Conservation (phyloP, 495 filamentous ascomycete species). For the Podospora anserina region DNA sequence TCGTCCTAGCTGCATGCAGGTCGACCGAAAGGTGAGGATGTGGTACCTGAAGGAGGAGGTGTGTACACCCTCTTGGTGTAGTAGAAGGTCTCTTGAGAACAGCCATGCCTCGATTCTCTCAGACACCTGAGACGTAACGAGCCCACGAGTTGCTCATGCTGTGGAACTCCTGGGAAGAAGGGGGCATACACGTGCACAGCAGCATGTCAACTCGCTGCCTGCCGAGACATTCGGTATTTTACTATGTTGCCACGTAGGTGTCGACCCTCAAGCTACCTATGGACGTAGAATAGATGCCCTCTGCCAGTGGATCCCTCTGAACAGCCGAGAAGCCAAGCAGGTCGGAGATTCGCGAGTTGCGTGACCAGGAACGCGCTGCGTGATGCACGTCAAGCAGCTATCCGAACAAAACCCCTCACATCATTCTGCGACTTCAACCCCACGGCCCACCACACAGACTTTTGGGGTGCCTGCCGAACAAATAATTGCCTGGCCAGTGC, state of each 20-base stretch:
- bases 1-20: slow-evolving; percentile 28
- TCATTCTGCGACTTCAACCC: background rate
- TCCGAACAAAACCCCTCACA: background rate
- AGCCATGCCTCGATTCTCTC: background rate
- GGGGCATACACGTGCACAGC: background rate
- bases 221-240: background rate
- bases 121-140: background rate
- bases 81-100: background rate
- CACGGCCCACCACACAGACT: background rate
- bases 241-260: background rate
- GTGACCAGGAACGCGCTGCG: slow-evolving; percentile 9
- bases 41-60: slow-evolving; percentile 16
- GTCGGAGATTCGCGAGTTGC: slow-evolving; percentile 10
- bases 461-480: slow-evolving; percentile 5
- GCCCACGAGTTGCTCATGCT: background rate
- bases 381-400: slow-evolving; percentile 10
- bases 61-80: background rate
- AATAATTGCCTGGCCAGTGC: background rate
- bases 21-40: slow-evolving; percentile 27
- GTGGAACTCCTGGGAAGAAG: background rate
- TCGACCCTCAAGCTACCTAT: background rate
- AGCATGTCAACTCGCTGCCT: background rate
- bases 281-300: background rate
- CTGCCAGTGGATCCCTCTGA: background rate
- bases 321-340: slow-evolving; percentile 6